These are phyloP conservation scores for Turritis glabra DNA, from an alignment of 345 rosid genomes.

Conservation along the genomic window DNA sequence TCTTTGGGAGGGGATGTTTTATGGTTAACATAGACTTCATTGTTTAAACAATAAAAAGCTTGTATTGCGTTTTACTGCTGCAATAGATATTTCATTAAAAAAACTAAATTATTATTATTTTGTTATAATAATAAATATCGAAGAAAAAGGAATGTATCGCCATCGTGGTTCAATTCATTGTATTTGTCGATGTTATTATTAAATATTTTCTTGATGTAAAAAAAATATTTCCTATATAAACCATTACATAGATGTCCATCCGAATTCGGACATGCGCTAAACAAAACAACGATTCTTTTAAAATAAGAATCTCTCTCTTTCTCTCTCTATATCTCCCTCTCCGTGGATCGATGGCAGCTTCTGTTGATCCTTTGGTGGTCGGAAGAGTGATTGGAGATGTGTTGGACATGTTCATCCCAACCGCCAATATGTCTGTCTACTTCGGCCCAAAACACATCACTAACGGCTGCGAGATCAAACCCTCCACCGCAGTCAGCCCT, in stretches of 20 bases:
- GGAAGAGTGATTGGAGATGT: slow-evolving; percentile 91
- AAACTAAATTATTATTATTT: neutral
- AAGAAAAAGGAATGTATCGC: neutral
- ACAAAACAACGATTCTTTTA: slow-evolving; percentile 18
- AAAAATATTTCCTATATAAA: slow-evolving; percentile 7
- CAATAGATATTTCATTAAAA: neutral
- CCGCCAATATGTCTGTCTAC: slow-evolving; percentile 58
- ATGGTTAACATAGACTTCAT: neutral
- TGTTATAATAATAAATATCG: neutral
- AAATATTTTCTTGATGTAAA: neutral
- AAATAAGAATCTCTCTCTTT: slow-evolving; percentile 4
- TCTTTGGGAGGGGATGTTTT: neutral
- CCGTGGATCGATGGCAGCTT: slow-evolving; percentile 53
- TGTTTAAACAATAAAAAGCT: neutral
- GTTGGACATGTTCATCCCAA: slow-evolving; percentile 78
- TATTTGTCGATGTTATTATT: slow-evolving; percentile 16
- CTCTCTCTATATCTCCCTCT: neutral
- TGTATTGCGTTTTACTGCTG: neutral
- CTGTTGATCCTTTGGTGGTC: slow-evolving; percentile 80
- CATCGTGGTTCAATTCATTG: slow-evolving; percentile 28
- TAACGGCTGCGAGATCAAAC: slow-evolving; percentile 85
- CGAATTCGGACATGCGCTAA: slow-evolving; percentile 31
- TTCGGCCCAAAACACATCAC: slow-evolving; percentile 74
- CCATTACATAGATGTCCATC: slow-evolving; percentile 18
- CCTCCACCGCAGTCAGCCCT: slow-evolving; percentile 56